phyloP scores from a whole-genome alignment of 192 early-diverging fungal genomes.

The Allomyces macrogynus region DNA sequence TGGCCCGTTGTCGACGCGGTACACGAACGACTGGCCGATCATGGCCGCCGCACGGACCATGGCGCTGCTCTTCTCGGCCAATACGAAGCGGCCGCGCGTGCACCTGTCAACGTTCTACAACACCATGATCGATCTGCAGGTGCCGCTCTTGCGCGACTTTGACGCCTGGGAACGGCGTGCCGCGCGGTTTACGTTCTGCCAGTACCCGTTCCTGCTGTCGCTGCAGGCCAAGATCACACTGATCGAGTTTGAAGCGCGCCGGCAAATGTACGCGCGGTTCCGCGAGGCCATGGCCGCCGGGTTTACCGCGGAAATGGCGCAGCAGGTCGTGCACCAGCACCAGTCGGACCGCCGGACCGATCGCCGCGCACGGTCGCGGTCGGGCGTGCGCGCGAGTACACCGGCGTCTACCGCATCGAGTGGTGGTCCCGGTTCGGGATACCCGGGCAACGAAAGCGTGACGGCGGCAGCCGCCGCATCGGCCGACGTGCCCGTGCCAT shows the following conservation, averaged over 20 bases:
- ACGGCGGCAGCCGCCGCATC: constrained; percentile 50
- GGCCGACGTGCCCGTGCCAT: constrained; percentile 35
- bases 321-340: constrained; percentile 5
- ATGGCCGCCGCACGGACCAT: constrained; percentile 4
- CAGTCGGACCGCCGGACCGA: not conserved
- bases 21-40: constrained; percentile 8
- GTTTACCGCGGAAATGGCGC: constrained; percentile 3
- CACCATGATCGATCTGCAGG: constrained; percentile 1
- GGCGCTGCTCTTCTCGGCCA: constrained; percentile 5
- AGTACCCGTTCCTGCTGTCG: constrained; percentile 50
- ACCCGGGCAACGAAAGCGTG: constrained; percentile 42
- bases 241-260: constrained; percentile 38
- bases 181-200: constrained; percentile 44
- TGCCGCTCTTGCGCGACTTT: not conserved
- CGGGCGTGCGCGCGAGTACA: too few species aligned
- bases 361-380: too few species aligned
- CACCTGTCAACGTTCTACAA: constrained; percentile 3
- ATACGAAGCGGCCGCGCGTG: not conserved
- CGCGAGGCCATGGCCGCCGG: not conserved
- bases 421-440: too few species aligned
- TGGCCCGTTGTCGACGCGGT: constrained; percentile 2
- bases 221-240: constrained; percentile 42
- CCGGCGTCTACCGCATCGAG: too few species aligned
- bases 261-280: constrained; percentile 13
- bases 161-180: constrained; percentile 44